Evolutionary conservation across 192 early-diverging fungal species (phyloP).

Genomic region (Umbelopsis isabellina): DNA sequence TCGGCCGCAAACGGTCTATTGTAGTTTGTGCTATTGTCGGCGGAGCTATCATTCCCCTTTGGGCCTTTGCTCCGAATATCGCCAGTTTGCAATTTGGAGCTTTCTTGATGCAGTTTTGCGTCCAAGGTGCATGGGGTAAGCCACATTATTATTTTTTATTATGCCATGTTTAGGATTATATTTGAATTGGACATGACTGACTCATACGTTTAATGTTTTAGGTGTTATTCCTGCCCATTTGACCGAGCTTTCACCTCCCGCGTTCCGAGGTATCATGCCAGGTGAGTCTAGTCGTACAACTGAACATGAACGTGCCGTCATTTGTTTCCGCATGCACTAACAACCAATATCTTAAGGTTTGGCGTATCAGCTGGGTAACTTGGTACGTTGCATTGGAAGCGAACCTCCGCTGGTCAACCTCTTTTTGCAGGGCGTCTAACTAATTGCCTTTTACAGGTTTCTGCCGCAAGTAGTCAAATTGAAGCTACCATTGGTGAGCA

Average conservation of each 20-base stretch:
- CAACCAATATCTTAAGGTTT: conserved; percentile 23
- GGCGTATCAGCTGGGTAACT: conserved; percentile 76
- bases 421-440: not conserved
- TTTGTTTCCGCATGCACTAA: too few relatives aligned
- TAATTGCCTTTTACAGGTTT: conserved; percentile 29
- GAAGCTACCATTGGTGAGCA: conserved; percentile 48
- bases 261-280: conserved; percentile 68
- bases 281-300: conserved; percentile 36
- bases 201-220: conserved; percentile 47
- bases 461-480: conserved; percentile 45
- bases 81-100: conserved; percentile 39
- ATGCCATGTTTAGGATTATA: conserved; percentile 33
- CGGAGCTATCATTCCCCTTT: conserved; percentile 71
- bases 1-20: conserved; percentile 58
- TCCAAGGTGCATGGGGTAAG: conserved; percentile 58
- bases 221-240: conserved; percentile 74
- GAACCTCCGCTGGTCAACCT: conserved; percentile 33
- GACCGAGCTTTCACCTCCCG: conserved; percentile 68
- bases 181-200: conserved; percentile 37
- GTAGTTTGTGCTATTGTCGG: conserved; percentile 57
- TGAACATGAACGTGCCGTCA: too few relatives aligned
- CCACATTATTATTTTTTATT: not conserved
- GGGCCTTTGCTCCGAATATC: conserved; percentile 52
- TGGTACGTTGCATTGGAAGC: conserved; percentile 67
- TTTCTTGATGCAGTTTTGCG: conserved; percentile 60